phyloP scores from a whole-genome alignment of 805 yeast genomes.

The Nakazawaea sp. region DNA sequence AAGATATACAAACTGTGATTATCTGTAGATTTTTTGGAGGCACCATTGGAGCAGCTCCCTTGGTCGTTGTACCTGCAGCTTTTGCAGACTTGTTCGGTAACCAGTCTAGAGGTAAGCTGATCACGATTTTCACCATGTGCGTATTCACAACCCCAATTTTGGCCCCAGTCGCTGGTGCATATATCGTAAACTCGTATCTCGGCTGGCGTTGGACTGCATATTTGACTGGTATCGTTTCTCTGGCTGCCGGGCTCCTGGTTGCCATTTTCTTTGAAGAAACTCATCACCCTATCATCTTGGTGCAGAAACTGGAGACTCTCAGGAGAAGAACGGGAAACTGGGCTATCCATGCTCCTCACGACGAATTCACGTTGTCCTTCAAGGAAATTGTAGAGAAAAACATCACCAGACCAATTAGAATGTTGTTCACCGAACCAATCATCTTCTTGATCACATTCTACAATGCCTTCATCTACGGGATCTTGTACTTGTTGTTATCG shows the following conservation, averaged over 20 bases:
- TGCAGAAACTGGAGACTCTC: constrained; percentile 53
- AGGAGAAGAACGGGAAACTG: constrained; percentile 70
- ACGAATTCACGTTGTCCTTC: constrained; percentile 47
- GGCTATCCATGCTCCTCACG: constrained; percentile 78
- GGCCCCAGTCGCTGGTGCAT: constrained; percentile 77
- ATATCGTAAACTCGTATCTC: constrained; percentile 49
- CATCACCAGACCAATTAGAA: constrained; percentile 57
- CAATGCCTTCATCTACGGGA: constrained; percentile 76
- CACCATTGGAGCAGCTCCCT: constrained; percentile 74
- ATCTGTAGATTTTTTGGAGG: constrained; percentile 79
- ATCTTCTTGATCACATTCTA: constrained; percentile 61
- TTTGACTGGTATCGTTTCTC: constrained; percentile 57
- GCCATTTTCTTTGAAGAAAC: constrained; percentile 55
- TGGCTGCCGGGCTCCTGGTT: constrained; percentile 31
- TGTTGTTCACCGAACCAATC: constrained; percentile 69
- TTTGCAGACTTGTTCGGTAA: constrained; percentile 77
- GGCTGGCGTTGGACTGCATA: constrained; percentile 87
- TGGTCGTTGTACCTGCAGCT: constrained; percentile 82
- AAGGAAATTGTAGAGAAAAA: constrained; percentile 58
- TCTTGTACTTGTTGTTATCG: constrained; percentile 63
- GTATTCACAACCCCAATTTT: constrained; percentile 76
- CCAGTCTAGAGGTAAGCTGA: constrained; percentile 65
- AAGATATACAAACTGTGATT: constrained; percentile 71
- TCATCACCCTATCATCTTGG: constrained; percentile 63
- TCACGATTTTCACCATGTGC: constrained; percentile 62